Evolutionary conservation across 495 filamentous ascomycete species (phyloP), one percentile per base, ranked within the genome.

Genomic region (Xylaria longipes): DNA sequence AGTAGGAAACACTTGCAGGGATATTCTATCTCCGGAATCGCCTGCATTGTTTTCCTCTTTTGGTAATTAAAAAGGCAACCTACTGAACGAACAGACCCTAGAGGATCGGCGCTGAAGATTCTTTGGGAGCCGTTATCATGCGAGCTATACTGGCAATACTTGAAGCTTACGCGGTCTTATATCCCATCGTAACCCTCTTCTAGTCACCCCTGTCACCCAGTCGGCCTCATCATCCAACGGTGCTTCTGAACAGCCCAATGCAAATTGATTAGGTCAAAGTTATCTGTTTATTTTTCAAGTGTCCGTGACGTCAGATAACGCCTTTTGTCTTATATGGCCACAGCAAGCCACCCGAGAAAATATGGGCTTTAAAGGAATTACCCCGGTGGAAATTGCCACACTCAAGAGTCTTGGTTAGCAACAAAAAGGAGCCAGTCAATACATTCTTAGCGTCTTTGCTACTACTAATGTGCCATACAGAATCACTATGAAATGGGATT

Each of bases 401-500:
- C 35, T 33, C 0, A 11, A 11, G 35, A 7, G 25, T 29, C 60
- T 33, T 65, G 3, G 41, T 65, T 35, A n/a, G 22, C 7, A 29
- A 33, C 14, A 50, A 63, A 20, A 37, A 62, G 64, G 50, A 57
- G 50, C 41, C 48, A 20, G 31, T 57, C 48, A 50, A 31, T 57
- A 11, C 50, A 29, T 27, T 46, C 48, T 41, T 57, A 9, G 25
- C 27, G 35, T 56, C 48, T 43, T 65, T 27, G 25, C 35, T n/a
- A 14, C 60, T n/a, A 6, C 12, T 45, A 7, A 17, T 27, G 37
- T 64, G 46, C 69, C 12, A 27, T 63, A 37, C 5, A 8, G 43
- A 35, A 31, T 11, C 48, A 64, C 37, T 27, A 37, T 45, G 46
- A n/a, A 27, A 29, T 45, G 54, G 25, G 17, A 43, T 69, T 76